phyloP scores from a whole-genome alignment of 441 rosid genomes.

The Gossypium schwendimanii region DNA sequence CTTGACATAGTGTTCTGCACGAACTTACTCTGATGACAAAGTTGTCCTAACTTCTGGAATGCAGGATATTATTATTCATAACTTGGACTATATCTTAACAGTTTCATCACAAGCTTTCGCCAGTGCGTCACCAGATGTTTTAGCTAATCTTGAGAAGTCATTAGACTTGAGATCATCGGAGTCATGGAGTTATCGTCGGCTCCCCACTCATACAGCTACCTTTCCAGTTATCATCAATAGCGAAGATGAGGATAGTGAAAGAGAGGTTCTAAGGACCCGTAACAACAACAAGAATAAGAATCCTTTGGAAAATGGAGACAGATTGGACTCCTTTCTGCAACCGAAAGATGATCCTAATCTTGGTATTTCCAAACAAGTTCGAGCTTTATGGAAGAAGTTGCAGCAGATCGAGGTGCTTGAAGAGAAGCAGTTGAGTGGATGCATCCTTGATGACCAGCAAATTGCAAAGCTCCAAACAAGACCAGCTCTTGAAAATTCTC shows the following conservation, averaged over 20 bases:
- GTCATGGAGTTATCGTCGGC: slow-evolving; percentile 76
- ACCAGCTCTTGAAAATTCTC: slow-evolving; percentile 53
- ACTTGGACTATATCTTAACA: slow-evolving; percentile 80
- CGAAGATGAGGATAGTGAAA: slow-evolving; percentile 79
- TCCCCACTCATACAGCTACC: slow-evolving; percentile 88
- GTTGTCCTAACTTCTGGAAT: slow-evolving; percentile 17
- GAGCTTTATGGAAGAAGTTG: slow-evolving; percentile 78
- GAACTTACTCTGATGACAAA: not conserved
- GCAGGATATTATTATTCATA: slow-evolving; percentile 83
- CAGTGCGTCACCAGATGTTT: slow-evolving; percentile 59
- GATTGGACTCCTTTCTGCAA: slow-evolving; percentile 57
- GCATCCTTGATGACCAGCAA: slow-evolving; percentile 82
- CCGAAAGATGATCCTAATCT: slow-evolving; percentile 45
- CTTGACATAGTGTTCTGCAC: not conserved
- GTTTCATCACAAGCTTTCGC: slow-evolving; percentile 66
- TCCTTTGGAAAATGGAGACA: slow-evolving; percentile 22
- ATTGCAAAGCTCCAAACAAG: slow-evolving; percentile 77
- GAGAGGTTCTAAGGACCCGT: slow-evolving; percentile 55
- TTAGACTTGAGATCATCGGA: slow-evolving; percentile 83
- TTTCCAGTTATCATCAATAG: slow-evolving; percentile 67
- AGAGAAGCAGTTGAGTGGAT: slow-evolving; percentile 62
- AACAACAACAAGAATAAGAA: slow-evolving; percentile 34
- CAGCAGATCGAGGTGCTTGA: slow-evolving; percentile 97
- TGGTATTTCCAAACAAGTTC: slow-evolving; percentile 54
- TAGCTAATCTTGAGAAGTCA: slow-evolving; percentile 72